A percentile compares a stretch with the other conserved stretches of the same genome.
These are phyloP conservation scores for Cystofilobasidium bisporidii DNA, from an alignment of 768 basidiomycete species.

Conservation along the genomic window DNA sequence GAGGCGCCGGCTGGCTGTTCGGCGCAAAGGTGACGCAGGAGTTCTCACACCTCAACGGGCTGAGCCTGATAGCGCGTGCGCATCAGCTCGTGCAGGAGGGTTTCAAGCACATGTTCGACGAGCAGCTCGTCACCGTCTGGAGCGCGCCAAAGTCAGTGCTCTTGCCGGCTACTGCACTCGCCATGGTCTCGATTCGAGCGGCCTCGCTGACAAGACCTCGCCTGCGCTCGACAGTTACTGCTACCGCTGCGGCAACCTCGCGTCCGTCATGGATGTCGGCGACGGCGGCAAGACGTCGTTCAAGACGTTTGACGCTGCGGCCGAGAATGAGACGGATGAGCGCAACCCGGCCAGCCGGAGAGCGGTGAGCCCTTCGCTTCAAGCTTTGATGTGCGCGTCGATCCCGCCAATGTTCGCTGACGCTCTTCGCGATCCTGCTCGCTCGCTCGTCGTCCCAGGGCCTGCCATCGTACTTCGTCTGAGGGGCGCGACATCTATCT, in stretches of 20 bases:
- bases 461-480: slow-evolving; percentile 25
- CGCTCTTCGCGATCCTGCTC: background rate
- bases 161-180: no score
- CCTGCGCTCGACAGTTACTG: slow-evolving; percentile 37
- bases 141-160: slow-evolving; percentile 54
- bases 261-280: slow-evolving; percentile 75
- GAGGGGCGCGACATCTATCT: background rate
- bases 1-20: slow-evolving; percentile 76
- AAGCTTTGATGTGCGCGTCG: background rate
- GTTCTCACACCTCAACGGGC: slow-evolving; percentile 87
- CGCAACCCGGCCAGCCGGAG: slow-evolving; percentile 60
- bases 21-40: slow-evolving; percentile 36
- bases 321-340: slow-evolving; percentile 77
- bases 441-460: background rate
- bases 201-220: background rate
- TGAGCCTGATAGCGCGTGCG: slow-evolving; percentile 81
- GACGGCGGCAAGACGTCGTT: slow-evolving; percentile 59
- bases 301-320: slow-evolving; percentile 74
- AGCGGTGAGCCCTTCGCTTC: slow-evolving; percentile 49
- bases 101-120: slow-evolving; percentile 43
- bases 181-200: no score
- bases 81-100: slow-evolving; percentile 96
- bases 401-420: background rate
- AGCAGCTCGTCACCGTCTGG: slow-evolving; percentile 73
- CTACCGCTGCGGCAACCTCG: slow-evolving; percentile 66